Conservation (phyloP, 140 eudicot species). For the Erigeron philadelphicus region DNA sequence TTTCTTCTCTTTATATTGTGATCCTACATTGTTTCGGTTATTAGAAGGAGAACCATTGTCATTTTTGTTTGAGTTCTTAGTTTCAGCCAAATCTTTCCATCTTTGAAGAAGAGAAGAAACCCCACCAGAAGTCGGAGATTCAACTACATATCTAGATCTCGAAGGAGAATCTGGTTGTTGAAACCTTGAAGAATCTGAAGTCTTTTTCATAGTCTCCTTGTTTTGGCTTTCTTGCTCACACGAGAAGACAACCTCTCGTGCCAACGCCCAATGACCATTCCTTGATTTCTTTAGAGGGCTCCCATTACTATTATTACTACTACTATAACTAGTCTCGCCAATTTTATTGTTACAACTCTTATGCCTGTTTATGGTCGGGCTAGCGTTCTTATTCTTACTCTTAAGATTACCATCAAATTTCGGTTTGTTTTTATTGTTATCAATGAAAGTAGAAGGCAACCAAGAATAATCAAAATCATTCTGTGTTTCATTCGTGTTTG, state of each 20-base stretch:
- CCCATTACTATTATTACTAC: background rate
- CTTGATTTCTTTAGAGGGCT: conserved; percentile 14
- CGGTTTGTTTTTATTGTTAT: conserved; percentile 14
- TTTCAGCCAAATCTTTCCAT: conserved; percentile 56
- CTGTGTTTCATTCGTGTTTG: background rate
- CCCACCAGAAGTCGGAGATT: conserved; percentile 33
- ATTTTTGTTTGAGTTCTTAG: conserved; percentile 17
- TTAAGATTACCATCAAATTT: background rate
- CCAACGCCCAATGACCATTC: conserved; percentile 47
- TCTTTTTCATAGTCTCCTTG: background rate
- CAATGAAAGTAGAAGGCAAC: conserved; percentile 29
- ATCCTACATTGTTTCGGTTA: background rate
- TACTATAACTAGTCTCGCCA: background rate
- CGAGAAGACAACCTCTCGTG: conserved; percentile 39
- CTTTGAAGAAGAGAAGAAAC: conserved; percentile 65
- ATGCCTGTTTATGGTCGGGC: background rate
- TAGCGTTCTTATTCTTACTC: background rate
- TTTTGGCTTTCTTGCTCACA: conserved; percentile 15
- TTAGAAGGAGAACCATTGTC: conserved; percentile 10
- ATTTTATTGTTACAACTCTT: background rate
- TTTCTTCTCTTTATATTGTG: conserved; percentile 16
- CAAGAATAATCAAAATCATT: conserved; percentile 30
- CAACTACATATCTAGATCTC: conserved; percentile 26
- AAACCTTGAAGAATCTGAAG: background rate
- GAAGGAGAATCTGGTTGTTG: conserved; percentile 20